These are phyloP conservation scores for Irpex sp. DNA, from an alignment of 1,284 basidiomycete species.

Conservation along the genomic window DNA sequence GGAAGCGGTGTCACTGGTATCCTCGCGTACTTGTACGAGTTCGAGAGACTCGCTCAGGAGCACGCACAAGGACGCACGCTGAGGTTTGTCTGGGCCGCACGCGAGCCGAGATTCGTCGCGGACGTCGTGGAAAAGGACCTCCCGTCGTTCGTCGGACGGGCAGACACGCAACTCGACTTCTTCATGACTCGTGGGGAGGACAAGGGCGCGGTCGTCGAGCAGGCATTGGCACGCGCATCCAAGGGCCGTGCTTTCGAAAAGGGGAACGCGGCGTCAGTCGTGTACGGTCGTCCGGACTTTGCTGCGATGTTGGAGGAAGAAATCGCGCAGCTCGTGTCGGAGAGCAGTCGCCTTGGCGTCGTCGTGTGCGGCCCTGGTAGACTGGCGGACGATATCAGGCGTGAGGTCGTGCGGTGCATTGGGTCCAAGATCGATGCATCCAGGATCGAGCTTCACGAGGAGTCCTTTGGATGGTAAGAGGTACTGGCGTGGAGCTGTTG, in stretches of 20 bases:
- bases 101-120: neutral
- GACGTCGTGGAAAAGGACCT: neutral
- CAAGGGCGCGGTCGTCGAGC: neutral
- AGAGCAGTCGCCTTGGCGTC: neutral
- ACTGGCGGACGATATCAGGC: neutral
- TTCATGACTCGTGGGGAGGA: neutral
- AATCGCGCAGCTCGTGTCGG: neutral
- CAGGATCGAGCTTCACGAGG: neutral
- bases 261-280: neutral
- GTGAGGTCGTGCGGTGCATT: neutral
- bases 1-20: neutral
- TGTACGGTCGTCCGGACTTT: neutral
- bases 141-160: neutral
- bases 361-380: neutral
- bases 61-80: neutral
- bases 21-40: neutral
- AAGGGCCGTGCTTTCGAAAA: neutral
- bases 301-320: neutral
- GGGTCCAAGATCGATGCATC: neutral
- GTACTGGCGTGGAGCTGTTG: neutral
- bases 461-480: neutral
- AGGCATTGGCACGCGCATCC: neutral
- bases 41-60: neutral
- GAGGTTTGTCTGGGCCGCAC: neutral
- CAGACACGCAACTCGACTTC: neutral